Conservation (phyloP, 2,329 filamentous ascomycete species). For the Neofusicoccum ribis region DNA sequence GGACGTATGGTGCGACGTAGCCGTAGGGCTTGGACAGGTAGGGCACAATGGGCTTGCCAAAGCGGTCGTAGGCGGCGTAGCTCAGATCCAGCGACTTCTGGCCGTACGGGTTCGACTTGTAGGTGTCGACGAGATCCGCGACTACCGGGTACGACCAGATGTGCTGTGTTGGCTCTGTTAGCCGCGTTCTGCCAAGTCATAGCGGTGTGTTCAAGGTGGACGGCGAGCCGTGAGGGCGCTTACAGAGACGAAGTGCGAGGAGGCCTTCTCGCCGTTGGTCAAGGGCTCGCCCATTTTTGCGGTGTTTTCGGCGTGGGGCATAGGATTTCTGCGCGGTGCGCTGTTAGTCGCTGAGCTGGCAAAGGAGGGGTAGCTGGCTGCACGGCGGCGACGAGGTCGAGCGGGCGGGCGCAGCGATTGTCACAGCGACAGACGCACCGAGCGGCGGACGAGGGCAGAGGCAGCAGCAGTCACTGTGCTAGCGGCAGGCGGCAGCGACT, state of each 20-base stretch:
- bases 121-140: conserved; percentile 72
- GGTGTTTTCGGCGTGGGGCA: conserved; percentile 25
- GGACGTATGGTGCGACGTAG: conserved; percentile 81
- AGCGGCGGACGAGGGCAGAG: neutral
- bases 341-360: neutral
- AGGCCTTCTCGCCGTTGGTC: conserved; percentile 43
- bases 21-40: conserved; percentile 77
- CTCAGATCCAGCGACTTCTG: conserved; percentile 78
- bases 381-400: no score
- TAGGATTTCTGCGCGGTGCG: conserved; percentile 5
- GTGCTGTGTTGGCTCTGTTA: conserved; percentile 58
- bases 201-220: neutral
- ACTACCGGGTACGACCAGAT: conserved; percentile 82
- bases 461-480: neutral
- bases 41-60: conserved; percentile 76
- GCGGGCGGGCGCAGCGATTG: neutral
- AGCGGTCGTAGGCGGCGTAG: conserved; percentile 71
- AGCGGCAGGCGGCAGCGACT: neutral
- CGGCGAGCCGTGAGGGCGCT: conserved; percentile 22
- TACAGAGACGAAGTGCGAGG: conserved; percentile 42
- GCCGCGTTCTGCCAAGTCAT: conserved; percentile 12
- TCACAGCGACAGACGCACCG: neutral
- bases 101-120: conserved; percentile 80
- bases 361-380: neutral
- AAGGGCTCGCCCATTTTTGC: conserved; percentile 37